Percentiles rank a stretch among this genome's conserved stretches.
phyloP scores from a whole-genome alignment of 1,284 basidiomycete species.

The Naganishia albida region DNA sequence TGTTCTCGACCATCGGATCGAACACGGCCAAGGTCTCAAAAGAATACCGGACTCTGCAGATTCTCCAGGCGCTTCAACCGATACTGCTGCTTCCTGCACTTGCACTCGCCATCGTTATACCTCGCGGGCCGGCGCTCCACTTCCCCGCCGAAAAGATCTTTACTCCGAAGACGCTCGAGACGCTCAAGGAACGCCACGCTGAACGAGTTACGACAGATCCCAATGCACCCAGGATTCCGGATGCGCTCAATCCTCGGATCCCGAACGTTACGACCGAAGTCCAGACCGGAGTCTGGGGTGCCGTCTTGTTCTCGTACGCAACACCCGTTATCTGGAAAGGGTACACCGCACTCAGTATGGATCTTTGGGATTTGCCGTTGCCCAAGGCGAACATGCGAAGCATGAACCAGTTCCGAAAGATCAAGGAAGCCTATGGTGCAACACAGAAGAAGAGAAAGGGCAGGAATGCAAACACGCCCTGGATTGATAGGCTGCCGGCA shows the following conservation, averaged over 20 bases:
- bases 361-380: conserved; percentile 81
- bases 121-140: conserved; percentile 70
- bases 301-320: conserved; percentile 75
- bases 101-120: conserved; percentile 62
- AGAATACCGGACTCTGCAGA: conserved; percentile 11
- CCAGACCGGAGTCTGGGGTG: conserved; percentile 62
- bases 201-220: conserved; percentile 30
- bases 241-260: conserved; percentile 41
- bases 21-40: background rate
- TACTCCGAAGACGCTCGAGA: conserved; percentile 62
- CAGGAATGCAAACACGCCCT: background rate
- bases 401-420: conserved; percentile 42
- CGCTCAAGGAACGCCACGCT: conserved; percentile 26
- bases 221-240: conserved; percentile 37
- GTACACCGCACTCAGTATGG: conserved; percentile 68
- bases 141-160: conserved; percentile 72
- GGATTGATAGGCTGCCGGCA: conserved; percentile 25
- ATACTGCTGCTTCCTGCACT: conserved; percentile 60
- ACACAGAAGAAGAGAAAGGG: conserved; percentile 38
- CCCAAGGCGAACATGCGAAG: conserved; percentile 65
- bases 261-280: conserved; percentile 49
- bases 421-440: conserved; percentile 46
- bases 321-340: conserved; percentile 81
- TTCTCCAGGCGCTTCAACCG: conserved; percentile 53
- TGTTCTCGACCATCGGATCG: conserved; percentile 25